A percentile compares a stretch with the other conserved stretches of the same genome.
phyloP scores from a whole-genome alignment of 176 grass and related monocot genomes.

The Oryza brachyantha region DNA sequence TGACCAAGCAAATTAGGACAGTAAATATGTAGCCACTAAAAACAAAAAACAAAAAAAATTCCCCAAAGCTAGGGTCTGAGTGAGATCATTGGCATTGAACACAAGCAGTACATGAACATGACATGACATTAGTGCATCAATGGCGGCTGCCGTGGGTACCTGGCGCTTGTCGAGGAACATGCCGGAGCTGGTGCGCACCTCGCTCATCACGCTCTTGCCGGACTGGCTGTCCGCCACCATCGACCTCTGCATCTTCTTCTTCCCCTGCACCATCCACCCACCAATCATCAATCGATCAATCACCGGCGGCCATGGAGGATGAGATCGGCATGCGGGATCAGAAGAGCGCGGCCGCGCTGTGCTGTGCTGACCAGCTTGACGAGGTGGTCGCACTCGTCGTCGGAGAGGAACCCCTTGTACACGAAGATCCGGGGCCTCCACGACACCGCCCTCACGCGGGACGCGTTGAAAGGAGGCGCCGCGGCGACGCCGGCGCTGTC shows the following conservation, averaged over 20 bases:
- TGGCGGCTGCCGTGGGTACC: conserved; percentile 29
- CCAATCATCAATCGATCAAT: not conserved
- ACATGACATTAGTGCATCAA: too few species aligned
- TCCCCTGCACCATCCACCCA: conserved; percentile 21
- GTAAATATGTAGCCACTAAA: too few species aligned
- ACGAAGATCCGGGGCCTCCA: conserved; percentile 47
- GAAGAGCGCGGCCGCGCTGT: not conserved
- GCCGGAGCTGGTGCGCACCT: conserved; percentile 65
- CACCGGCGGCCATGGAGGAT: not conserved
- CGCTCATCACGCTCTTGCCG: conserved; percentile 49
- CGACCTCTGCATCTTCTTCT: conserved; percentile 41
- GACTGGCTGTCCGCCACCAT: conserved; percentile 60
- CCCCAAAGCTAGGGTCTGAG: too few species aligned
- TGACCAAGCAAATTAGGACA: too few species aligned
- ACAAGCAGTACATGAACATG: too few species aligned
- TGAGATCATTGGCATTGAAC: too few species aligned
- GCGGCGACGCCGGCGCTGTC: not conserved
- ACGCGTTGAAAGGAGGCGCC: conserved; percentile 20
- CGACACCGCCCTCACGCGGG: conserved; percentile 28
- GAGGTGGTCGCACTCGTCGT: conserved; percentile 57
- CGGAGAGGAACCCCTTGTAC: conserved; percentile 54
- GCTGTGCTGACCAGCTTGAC: conserved; percentile 37
- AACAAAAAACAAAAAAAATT: too few species aligned
- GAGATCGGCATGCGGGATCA: not conserved
- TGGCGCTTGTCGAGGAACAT: conserved; percentile 64